A percentile compares a stretch with the other conserved stretches of the same genome.
These are phyloP conservation scores for Calendula officinalis DNA, from an alignment of 129 eudicot genomes.

Conservation along the genomic window DNA sequence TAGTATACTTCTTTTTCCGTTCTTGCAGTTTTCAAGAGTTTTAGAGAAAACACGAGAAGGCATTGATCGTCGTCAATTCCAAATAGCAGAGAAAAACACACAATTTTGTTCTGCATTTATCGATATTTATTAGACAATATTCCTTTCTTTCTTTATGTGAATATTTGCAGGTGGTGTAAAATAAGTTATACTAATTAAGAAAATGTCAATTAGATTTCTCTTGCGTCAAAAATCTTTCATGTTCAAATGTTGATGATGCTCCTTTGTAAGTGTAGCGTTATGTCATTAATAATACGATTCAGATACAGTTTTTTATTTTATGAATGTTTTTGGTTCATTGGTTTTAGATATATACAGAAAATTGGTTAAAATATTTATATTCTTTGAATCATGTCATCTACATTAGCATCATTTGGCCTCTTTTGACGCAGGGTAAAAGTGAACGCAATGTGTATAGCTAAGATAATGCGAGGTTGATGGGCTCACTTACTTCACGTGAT, in stretches of 20 bases:
- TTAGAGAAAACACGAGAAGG: not conserved
- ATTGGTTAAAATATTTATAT: too few species aligned
- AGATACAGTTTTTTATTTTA: not conserved
- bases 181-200: conserved; percentile 9
- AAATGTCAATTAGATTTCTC: conserved; percentile 11
- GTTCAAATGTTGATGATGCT: not conserved
- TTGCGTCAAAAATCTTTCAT: not conserved
- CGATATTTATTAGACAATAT: conserved; percentile 5
- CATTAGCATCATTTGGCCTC: too few species aligned
- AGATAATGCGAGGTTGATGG: too few species aligned
- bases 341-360: not conserved
- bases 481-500: too few species aligned
- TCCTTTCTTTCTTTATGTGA: conserved; percentile 12
- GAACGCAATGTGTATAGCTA: too few species aligned
- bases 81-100: not conserved
- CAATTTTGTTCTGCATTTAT: conserved; percentile 12
- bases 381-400: too few species aligned
- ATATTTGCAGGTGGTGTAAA: conserved; percentile 22
- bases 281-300: not conserved
- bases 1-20: not conserved
- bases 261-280: conserved; percentile 3
- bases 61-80: not conserved
- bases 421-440: too few species aligned
- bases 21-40: not conserved
- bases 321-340: not conserved